A percentile compares a stretch with the other conserved stretches of the same genome.
Evolutionary conservation across 176 grass and related monocot genomes (phyloP).

Genomic region (Aegilops umbellulata): DNA sequence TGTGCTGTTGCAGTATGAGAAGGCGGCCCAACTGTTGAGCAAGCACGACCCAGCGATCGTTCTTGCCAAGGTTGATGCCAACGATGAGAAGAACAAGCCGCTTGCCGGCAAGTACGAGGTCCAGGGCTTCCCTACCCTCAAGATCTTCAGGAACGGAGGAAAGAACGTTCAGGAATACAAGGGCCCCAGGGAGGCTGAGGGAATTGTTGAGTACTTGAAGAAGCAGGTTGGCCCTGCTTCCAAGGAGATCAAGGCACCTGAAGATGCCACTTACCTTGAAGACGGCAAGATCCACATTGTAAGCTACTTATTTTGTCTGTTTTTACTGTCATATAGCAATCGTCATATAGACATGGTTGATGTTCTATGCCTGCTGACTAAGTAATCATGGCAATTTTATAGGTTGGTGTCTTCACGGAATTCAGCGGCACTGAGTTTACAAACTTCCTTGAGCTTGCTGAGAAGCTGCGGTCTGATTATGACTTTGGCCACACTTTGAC

Average conservation of each 20-base stretch:
- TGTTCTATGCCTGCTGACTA: background rate
- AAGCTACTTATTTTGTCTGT: background rate
- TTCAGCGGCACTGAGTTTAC: slow-evolving; percentile 70
- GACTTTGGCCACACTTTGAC: slow-evolving; percentile 69
- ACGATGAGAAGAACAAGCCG: slow-evolving; percentile 68
- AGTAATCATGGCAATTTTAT: background rate
- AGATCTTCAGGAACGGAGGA: slow-evolving; percentile 87
- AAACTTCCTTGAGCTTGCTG: slow-evolving; percentile 76
- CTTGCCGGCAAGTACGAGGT: slow-evolving; percentile 70
- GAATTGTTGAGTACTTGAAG: slow-evolving; percentile 88
- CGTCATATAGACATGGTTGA: background rate
- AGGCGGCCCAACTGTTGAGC: slow-evolving; percentile 65
- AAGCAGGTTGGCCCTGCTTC: slow-evolving; percentile 94
- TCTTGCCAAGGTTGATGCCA: slow-evolving; percentile 87
- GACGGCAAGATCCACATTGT: slow-evolving; percentile 81
- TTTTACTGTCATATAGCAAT: background rate
- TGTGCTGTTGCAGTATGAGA: slow-evolving; percentile 81
- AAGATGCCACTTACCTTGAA: slow-evolving; percentile 47
- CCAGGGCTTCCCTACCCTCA: slow-evolving; percentile 89
- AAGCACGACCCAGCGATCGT: slow-evolving; percentile 76
- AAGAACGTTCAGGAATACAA: slow-evolving; percentile 83
- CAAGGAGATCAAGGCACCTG: slow-evolving; percentile 63
- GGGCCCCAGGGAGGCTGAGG: slow-evolving; percentile 85
- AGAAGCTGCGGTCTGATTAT: slow-evolving; percentile 82
- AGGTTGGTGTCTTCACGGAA: slow-evolving; percentile 83